These are phyloP conservation scores for Cercophora samala DNA, from an alignment of 495 filamentous ascomycete species.

Conservation along the genomic window DNA sequence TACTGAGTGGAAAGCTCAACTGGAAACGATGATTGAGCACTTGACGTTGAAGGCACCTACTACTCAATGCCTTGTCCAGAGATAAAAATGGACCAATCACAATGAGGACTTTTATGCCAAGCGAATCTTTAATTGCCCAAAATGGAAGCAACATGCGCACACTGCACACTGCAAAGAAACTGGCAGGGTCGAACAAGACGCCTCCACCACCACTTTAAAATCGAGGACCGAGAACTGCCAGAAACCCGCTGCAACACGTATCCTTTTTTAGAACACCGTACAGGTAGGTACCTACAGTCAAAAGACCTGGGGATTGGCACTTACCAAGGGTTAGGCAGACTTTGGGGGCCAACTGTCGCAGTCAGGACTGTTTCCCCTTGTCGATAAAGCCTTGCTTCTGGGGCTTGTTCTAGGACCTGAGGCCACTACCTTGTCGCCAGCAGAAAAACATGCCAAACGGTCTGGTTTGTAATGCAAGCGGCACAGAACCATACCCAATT, in stretches of 20 bases:
- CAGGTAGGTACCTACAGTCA: not conserved
- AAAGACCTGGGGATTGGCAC: not conserved
- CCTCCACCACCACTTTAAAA: not conserved
- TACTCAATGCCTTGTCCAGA: too few relatives aligned
- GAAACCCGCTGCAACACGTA: not conserved
- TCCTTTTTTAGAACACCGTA: slow-evolving; percentile 5
- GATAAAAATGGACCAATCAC: not conserved
- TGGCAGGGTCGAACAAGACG: not conserved
- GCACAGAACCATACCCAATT: not conserved
- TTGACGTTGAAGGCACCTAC: slow-evolving; percentile 1
- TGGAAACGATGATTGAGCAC: too few relatives aligned
- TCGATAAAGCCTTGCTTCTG: not conserved
- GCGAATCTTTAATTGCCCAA: not conserved
- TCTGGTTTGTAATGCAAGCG: not conserved
- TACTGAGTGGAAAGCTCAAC: too few relatives aligned
- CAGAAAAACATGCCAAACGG: not conserved
- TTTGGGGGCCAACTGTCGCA: not conserved
- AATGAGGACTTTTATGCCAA: not conserved
- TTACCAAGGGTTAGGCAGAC: not conserved
- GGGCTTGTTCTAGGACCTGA: not conserved
- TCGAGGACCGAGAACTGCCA: not conserved
- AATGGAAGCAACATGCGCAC: not conserved
- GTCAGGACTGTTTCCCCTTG: not conserved
- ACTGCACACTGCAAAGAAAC: not conserved
- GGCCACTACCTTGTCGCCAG: not conserved